These are phyloP conservation scores for Gossypium ekmanianum DNA, from an alignment of 345 rosid genomes.

Conservation along the genomic window DNA sequence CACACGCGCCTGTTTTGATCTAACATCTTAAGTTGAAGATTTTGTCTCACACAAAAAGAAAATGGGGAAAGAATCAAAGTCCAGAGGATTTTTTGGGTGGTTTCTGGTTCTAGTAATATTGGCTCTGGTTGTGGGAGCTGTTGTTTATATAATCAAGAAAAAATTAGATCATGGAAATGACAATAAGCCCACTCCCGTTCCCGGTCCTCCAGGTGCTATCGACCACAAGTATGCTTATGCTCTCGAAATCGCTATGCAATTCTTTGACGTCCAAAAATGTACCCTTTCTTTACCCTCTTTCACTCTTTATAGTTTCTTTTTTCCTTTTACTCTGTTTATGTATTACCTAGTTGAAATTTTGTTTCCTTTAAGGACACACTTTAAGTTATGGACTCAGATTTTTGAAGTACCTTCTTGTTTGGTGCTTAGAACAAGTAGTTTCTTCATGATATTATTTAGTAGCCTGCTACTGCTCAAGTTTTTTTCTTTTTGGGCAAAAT, in stretches of 20 bases:
- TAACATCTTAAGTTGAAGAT: slow-evolving; percentile 4
- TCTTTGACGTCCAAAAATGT: slow-evolving; percentile 95
- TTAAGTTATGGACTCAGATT: neutral
- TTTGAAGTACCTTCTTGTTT: neutral
- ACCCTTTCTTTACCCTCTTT: neutral
- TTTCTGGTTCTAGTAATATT: slow-evolving; percentile 46
- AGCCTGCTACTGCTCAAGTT: neutral
- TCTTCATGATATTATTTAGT: neutral
- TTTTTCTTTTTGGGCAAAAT: neutral
- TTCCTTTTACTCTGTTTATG: neutral
- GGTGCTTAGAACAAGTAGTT: neutral
- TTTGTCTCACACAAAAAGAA: neutral
- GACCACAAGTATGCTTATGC: slow-evolving; percentile 82
- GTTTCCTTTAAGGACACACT: neutral
- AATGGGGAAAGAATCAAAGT: slow-evolving; percentile 67
- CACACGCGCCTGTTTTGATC: slow-evolving; percentile 14
- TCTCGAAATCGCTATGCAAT: slow-evolving; percentile 71
- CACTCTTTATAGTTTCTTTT: neutral
- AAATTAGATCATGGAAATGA: slow-evolving; percentile 41
- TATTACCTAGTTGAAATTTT: neutral
- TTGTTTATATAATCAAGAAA: slow-evolving; percentile 51
- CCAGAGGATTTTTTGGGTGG: slow-evolving; percentile 71
- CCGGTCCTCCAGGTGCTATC: slow-evolving; percentile 83
- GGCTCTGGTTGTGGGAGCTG: slow-evolving; percentile 50
- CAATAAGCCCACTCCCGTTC: slow-evolving; percentile 42